These are phyloP conservation scores for Eugenia klotzschiana DNA, from an alignment of 441 rosid genomes.

Conservation along the genomic window DNA sequence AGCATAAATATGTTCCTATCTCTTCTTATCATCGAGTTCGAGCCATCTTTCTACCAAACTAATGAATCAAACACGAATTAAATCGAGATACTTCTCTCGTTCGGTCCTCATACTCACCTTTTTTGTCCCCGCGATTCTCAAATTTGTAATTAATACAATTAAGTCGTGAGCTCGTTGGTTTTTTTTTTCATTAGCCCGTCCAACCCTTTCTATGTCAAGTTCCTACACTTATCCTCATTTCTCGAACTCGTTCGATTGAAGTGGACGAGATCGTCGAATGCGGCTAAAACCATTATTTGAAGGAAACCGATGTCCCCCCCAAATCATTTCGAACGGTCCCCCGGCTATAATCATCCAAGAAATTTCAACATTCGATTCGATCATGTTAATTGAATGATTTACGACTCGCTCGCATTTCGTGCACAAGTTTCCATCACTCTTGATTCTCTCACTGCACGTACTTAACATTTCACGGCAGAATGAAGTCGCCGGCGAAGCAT, in stretches of 20 bases:
- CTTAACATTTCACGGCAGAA: background rate
- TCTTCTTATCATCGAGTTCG: accelerated
- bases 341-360: accelerated
- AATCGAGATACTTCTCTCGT: background rate
- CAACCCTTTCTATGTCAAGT: background rate
- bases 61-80: background rate
- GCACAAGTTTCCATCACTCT: background rate
- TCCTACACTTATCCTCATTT: background rate
- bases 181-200: background rate
- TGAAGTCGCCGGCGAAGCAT: background rate
- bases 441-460: accelerated
- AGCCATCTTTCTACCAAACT: no score
- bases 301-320: accelerated
- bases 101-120: no score
- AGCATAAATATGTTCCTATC: background rate
- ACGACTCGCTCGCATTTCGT: accelerated
- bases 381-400: accelerated
- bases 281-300: background rate
- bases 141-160: no score
- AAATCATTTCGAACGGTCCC: accelerated
- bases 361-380: accelerated
- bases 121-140: no score
- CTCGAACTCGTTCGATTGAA: background rate
- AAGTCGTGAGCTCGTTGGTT: background rate
- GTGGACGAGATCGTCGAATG: accelerated